A percentile compares a stretch with the other conserved stretches of the same genome.
These are phyloP conservation scores for Hibiscus tridactylites DNA, from an alignment of 345 rosid species.

Conservation along the genomic window DNA sequence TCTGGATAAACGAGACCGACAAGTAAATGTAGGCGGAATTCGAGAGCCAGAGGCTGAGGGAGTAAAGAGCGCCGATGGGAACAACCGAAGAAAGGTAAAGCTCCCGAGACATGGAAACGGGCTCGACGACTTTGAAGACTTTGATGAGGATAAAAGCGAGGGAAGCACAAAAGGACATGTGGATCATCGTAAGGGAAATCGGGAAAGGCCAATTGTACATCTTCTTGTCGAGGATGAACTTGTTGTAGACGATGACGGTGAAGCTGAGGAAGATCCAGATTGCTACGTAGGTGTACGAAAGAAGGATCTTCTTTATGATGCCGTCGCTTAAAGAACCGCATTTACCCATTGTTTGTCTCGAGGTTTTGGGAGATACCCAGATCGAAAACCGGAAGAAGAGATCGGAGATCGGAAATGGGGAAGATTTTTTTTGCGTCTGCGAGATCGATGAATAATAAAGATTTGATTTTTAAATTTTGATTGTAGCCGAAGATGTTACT, in stretches of 20 bases:
- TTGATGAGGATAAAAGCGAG: not conserved
- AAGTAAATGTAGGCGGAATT: not conserved
- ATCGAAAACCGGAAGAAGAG: not conserved
- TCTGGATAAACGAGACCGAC: not conserved
- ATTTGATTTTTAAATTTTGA: too few species aligned
- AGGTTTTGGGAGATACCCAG: not conserved
- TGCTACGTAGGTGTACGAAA: not conserved
- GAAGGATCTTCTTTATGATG: not conserved
- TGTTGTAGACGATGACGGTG: not conserved
- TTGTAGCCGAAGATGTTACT: too few species aligned
- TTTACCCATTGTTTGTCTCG: not conserved
- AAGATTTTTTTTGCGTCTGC: too few species aligned
- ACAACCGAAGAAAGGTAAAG: not conserved
- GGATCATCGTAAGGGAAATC: not conserved
- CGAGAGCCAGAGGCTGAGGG: not conserved
- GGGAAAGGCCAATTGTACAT: not conserved
- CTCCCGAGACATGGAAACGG: not conserved
- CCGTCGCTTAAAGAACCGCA: not conserved
- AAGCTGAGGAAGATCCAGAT: not conserved
- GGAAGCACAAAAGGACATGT: not conserved
- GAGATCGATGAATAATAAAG: too few species aligned
- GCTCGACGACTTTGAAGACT: not conserved
- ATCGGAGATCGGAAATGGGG: not conserved
- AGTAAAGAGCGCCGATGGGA: not conserved
- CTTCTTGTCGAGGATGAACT: not conserved